Evolutionary conservation across 2,329 filamentous ascomycete species (phyloP).

Genomic region (Diatrype stigma): DNA sequence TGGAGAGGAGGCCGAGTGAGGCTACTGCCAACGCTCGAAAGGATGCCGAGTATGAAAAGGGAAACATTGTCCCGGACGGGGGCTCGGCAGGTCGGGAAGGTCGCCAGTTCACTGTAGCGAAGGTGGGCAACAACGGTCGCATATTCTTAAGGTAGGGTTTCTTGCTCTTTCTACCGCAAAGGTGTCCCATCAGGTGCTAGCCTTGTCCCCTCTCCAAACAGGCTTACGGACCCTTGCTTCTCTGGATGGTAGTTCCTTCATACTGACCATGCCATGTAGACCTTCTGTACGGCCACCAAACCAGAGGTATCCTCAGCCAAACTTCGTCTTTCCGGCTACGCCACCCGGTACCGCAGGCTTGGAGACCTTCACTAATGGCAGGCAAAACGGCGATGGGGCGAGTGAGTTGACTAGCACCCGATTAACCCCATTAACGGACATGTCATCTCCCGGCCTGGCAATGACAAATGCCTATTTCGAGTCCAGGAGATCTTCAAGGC

Average conservation of each 20-base stretch:
- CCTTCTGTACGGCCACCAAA: constrained; percentile 59
- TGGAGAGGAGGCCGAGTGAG: constrained; percentile 19
- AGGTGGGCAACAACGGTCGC: constrained; percentile 77
- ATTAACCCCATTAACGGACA: constrained; percentile 35
- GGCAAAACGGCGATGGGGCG: constrained; percentile 24
- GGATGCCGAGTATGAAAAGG: constrained; percentile 51
- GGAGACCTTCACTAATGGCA: constrained; percentile 37
- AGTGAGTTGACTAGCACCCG: constrained; percentile 31
- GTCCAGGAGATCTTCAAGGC: constrained; percentile 16
- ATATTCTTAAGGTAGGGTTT: constrained; percentile 72
- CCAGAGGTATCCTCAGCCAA: constrained; percentile 57
- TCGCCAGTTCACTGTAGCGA: constrained; percentile 73
- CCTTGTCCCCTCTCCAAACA: too few species aligned
- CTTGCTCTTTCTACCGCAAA: not conserved
- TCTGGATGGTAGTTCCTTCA: not conserved
- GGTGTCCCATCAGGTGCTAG: too few species aligned
- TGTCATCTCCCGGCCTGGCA: constrained; percentile 25
- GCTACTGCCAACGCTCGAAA: constrained; percentile 39
- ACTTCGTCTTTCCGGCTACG: constrained; percentile 57
- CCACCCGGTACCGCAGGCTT: constrained; percentile 56
- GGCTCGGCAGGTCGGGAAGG: constrained; percentile 59
- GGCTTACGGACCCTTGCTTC: too few species aligned
- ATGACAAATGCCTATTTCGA: constrained; percentile 31
- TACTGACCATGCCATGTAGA: constrained; percentile 33
- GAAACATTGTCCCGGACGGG: constrained; percentile 57